Evolutionary conservation across 371 early-diverging fungal genomes (phyloP), one percentile per base, ranked within the genome.

Genomic region (Syncephalastrum monosporum): DNA sequence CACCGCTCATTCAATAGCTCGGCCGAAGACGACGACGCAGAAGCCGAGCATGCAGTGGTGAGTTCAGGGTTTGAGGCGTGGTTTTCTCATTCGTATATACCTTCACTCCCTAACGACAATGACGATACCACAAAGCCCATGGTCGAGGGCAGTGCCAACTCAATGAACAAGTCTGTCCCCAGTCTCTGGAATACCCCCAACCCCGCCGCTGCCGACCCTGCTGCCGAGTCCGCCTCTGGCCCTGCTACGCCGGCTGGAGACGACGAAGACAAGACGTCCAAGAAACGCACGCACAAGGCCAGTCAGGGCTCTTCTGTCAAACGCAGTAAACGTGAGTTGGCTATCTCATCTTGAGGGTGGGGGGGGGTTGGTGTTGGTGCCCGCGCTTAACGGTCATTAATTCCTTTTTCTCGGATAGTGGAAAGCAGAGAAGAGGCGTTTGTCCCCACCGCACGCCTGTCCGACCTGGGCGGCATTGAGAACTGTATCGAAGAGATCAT

Each of bases 401-500:
- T 2, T 24, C 3, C 38, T 12, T 41, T 52, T 24, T 59, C 10
- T 46, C 15, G 12, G 12, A 21, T 55, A 74, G 74, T 63, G 17
- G 76, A 75, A 60, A 60, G 53, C 3, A 69, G 72, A 57, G 77
- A 71, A 4, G 65, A 66, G 62, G 65, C 79, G 46, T 61, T 74
- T 68, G 59, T 78, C 66, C 82, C 95, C 84, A 83, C 82, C 3
- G 76, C 89, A 4, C 74, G 83, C 44, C 72, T 96, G 25, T 74
- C 84, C 8, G 93, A 96, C 71, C 70, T 96, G 47, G 96, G 94
- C 61, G 97, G 98, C 5, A 89, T 97, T 42, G 97, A 97, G 47
- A 62, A 83, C 24, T 89, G 88, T 66, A 85, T 94, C 41, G 93
- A 94, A 59, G 94, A 98, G 59, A 89, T 99, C 24, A 82, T 96